These are phyloP conservation scores for Tremellales sp. DNA, from an alignment of 1,284 basidiomycete species.

Conservation along the genomic window DNA sequence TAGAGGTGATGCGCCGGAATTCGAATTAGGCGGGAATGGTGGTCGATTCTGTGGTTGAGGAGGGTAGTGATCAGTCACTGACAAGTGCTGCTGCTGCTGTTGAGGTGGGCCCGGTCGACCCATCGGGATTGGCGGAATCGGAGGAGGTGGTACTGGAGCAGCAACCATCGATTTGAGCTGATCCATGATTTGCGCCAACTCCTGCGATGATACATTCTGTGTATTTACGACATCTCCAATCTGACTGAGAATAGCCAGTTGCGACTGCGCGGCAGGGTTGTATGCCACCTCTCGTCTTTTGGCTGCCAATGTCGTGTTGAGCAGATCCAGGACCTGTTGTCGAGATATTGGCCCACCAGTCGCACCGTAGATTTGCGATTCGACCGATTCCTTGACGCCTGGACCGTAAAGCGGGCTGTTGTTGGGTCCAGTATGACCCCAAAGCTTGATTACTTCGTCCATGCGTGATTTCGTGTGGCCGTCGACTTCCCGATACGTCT, in stretches of 20 bases:
- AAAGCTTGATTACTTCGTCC: constrained; percentile 91
- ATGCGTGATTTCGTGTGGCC: constrained; percentile 79
- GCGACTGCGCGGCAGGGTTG: constrained; percentile 20
- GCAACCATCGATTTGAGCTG: constrained; percentile 33
- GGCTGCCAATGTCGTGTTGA: constrained; percentile 28
- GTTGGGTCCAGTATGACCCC: constrained; percentile 75
- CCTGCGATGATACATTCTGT: constrained; percentile 28
- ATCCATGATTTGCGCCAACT: constrained; percentile 40
- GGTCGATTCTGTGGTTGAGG: neutral
- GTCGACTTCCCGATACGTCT: constrained; percentile 80
- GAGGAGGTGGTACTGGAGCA: constrained; percentile 42
- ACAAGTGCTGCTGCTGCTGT: constrained; percentile 7
- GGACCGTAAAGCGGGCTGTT: constrained; percentile 66
- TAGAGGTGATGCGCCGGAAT: constrained; percentile 3
- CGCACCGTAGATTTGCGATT: constrained; percentile 39
- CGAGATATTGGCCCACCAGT: constrained; percentile 11
- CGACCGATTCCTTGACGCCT: constrained; percentile 33
- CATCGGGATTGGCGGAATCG: constrained; percentile 9
- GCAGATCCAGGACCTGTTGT: constrained; percentile 15
- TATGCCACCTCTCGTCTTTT: constrained; percentile 38
- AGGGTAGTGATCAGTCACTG: too few species aligned
- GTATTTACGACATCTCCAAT: constrained; percentile 36
- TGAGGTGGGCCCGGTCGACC: neutral
- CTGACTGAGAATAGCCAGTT: constrained; percentile 38
- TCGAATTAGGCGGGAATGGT: neutral